Base-by-base conservation (phyloP, 2,329 filamentous ascomycete genomes). In the Cercospora zeina region DNA sequence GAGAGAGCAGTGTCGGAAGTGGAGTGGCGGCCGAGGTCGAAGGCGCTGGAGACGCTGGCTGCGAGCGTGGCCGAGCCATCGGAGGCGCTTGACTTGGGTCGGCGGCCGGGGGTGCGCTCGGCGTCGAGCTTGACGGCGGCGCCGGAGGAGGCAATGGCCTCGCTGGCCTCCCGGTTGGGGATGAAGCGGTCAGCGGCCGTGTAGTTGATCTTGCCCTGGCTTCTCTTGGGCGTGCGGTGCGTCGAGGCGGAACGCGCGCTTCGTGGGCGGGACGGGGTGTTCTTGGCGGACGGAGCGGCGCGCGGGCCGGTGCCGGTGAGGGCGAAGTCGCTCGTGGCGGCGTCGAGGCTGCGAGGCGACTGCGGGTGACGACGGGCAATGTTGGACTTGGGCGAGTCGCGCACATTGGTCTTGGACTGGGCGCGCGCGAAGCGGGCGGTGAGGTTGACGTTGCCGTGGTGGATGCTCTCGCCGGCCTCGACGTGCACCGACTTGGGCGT, bases 311-410 rank as follows among this genome's bases (percentile, higher is more conserved):
- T 96, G 66, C 93, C 92, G 57, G 90, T 91, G 71, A 99, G 83
- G 16, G 90, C 87, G 82, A 93, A 97, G 75, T 99, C 93, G 42
- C 93, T 97, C 34, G 96, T 88, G 68, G 91, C 92, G 42, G 96
- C 85, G 77, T 97, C 93, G 39, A 97, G 84, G 76, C 89, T 91
- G 72, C 90, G 89, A 19, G 93, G 93, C 47, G 91, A 93, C 62
- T 87, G 63, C 54, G 71, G 65, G 61, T 86, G 85, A 45, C 80
- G 80, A 67, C 87, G 86, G 68, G 89, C 90, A 76, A 97, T 97
- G 82, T 97, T 97, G 63, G 93, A 97, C 82, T 97, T 97, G 75
- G 93, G 92, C 2, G 93, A 97, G 75, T 95, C 90, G 55, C 90
- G 89, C 76, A 90, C 88, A 42, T 85, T 81, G 42, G 83, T 79